Conservation (phyloP, 2,329 filamentous ascomycete species). For the Hypoxylon sp. region DNA sequence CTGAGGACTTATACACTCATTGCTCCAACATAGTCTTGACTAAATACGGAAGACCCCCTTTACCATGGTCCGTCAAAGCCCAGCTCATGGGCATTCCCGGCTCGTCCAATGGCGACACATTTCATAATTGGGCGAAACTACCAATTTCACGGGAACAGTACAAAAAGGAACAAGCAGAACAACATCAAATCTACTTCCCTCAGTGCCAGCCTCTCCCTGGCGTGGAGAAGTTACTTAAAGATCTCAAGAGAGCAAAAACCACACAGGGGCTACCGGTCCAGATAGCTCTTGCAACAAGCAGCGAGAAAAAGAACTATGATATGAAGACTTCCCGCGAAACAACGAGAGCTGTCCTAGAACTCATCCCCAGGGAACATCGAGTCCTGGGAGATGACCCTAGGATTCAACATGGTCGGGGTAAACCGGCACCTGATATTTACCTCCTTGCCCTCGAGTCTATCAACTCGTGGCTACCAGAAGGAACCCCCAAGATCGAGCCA, state of each 20-base stretch:
- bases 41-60: conserved; percentile 71
- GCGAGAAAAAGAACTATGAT: conserved; percentile 70
- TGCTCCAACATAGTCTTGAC: conserved; percentile 77
- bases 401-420: conserved; percentile 74
- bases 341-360: conserved; percentile 51
- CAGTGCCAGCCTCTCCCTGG: conserved; percentile 74
- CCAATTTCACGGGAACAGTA: conserved; percentile 76
- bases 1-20: conserved; percentile 78
- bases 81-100: conserved; percentile 77
- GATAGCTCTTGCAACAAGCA: conserved; percentile 78
- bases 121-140: conserved; percentile 77
- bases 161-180: conserved; percentile 62
- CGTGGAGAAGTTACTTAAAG: conserved; percentile 68
- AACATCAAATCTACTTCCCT: conserved; percentile 73
- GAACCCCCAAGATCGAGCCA: conserved; percentile 67
- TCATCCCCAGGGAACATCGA: conserved; percentile 68
- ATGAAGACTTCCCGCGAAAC: conserved; percentile 68
- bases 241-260: conserved; percentile 55
- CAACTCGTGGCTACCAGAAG: conserved; percentile 68
- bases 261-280: conserved; percentile 54
- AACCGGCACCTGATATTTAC: conserved; percentile 82
- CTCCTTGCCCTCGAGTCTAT: conserved; percentile 75
- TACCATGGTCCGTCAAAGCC: conserved; percentile 82
- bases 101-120: conserved; percentile 48
- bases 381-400: conserved; percentile 77